A percentile compares a stretch with the other conserved stretches of the same genome.
phyloP scores from a whole-genome alignment of 2,329 filamentous ascomycete genomes.

The Alternaria gansuensis region DNA sequence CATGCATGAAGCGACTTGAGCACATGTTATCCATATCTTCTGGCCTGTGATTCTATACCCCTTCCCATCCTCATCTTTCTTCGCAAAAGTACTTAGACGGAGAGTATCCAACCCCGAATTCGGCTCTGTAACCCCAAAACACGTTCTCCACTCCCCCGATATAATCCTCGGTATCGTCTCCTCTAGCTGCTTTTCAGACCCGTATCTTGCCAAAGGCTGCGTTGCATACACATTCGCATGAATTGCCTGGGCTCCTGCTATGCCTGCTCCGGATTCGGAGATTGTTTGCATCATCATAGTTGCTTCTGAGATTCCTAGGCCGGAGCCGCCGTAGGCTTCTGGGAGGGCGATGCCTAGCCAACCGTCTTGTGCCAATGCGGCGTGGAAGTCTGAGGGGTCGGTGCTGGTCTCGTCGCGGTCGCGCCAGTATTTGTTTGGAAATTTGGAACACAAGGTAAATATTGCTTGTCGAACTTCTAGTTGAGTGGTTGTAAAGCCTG shows the following conservation, averaged over 20 bases:
- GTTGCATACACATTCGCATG: constrained; percentile 76
- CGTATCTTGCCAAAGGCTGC: constrained; percentile 77
- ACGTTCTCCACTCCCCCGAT: constrained; percentile 73
- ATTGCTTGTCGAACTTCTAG: constrained; percentile 76
- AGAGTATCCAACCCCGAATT: constrained; percentile 82
- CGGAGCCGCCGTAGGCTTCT: constrained; percentile 76
- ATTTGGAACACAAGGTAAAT: constrained; percentile 72
- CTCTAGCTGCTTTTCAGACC: constrained; percentile 69
- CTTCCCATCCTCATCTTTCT: constrained; percentile 60
- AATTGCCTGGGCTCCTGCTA: constrained; percentile 70
- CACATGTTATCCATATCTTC: constrained; percentile 90
- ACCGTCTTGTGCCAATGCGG: constrained; percentile 75
- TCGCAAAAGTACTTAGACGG: constrained; percentile 61
- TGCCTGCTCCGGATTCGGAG: constrained; percentile 78
- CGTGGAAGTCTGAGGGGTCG: constrained; percentile 79
- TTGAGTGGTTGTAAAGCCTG: constrained; percentile 76
- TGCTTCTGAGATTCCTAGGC: constrained; percentile 80
- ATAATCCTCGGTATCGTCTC: constrained; percentile 75
- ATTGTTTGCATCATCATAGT: constrained; percentile 90
- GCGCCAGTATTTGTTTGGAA: constrained; percentile 78
- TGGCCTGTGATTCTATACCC: constrained; percentile 76
- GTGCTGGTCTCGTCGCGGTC: constrained; percentile 73
- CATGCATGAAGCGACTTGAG: constrained; percentile 84
- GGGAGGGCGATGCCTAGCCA: constrained; percentile 85
- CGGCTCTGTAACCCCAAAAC: constrained; percentile 87